Base-by-base conservation (phyloP, 768 basidiomycete species). In the Tylopilus intermedius region DNA sequence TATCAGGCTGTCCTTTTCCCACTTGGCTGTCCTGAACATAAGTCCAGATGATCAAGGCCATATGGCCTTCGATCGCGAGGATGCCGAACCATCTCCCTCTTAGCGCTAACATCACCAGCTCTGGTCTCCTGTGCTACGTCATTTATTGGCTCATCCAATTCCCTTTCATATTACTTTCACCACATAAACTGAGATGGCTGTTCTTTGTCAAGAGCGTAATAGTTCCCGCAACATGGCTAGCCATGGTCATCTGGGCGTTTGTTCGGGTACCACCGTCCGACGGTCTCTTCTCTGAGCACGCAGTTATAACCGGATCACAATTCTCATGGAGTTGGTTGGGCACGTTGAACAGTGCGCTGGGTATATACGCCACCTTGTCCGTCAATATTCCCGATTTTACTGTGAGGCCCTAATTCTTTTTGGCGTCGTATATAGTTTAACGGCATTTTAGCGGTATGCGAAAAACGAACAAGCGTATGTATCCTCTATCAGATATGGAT, bases 301-400 rank as follows among this genome's bases (percentile, higher is more conserved):
- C 84, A 1, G 70, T 68, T 0, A 59, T 90, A 11, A 67, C 67
- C 5, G 90, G 88, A 2, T 74, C 76, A 49, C 71, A 71, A 9
- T 71, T 84, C 40, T 77, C 79, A 9, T 90, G 88, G 85, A 84
- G 80, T 4, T 93, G 88, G 88, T 70, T 95, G 37, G 76, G 77
- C 51, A 82, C 84, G 0, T 63, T 95, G 54, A 94, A 91, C 63
- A 84, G 85, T 52, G 84, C 84, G 4, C 70, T 94, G 8, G 90
- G 88, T 0, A 76, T 78, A 51, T 93, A 85, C 67, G 75, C 86
- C 5, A 88, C 84, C 9, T 71, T 89, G 11, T 77, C 83, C 0
- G 83, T 88, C 54, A 91, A 91, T 61, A 90, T 91, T 51, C 86
- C 90, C 8, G 92, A 94, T 67, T 91, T 94, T 59, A 90, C 90